These are phyloP conservation scores for Pichia kudriavzevii DNA, from an alignment of 1,139 yeast genomes.

Conservation along the genomic window DNA sequence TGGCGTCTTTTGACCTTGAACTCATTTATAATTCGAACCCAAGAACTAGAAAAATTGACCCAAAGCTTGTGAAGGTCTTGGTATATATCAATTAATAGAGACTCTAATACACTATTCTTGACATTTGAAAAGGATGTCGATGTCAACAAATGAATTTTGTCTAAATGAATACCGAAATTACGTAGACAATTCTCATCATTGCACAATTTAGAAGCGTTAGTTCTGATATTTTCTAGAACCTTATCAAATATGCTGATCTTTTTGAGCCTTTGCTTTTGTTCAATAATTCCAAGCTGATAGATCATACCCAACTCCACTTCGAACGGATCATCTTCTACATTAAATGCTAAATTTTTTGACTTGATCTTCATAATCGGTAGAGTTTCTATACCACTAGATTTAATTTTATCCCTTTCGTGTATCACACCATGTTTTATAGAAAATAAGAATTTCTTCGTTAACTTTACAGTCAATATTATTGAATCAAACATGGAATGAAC, in stretches of 20 bases:
- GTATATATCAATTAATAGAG: constrained; percentile 4
- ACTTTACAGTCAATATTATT: constrained; percentile 45
- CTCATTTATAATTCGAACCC: constrained; percentile 51
- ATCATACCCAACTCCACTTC: constrained; percentile 72
- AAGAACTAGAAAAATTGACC: constrained; percentile 53
- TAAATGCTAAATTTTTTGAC: constrained; percentile 40
- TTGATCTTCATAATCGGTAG: constrained; percentile 49
- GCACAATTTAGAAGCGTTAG: not conserved
- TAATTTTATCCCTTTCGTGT: constrained; percentile 32
- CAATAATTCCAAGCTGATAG: constrained; percentile 67
- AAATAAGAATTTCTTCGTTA: constrained; percentile 45
- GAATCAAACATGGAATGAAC: constrained; percentile 58
- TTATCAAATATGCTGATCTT: constrained; percentile 48
- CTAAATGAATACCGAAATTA: not conserved
- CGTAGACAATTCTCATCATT: not conserved
- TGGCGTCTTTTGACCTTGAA: constrained; percentile 36
- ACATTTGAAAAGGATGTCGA: not conserved
- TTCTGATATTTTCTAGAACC: constrained; percentile 12
- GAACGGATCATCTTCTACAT: constrained; percentile 78
- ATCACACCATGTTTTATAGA: constrained; percentile 37
- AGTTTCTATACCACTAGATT: constrained; percentile 32
- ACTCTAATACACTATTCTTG: not conserved
- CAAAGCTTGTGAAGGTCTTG: constrained; percentile 21
- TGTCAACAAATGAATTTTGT: not conserved
- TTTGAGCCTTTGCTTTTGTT: constrained; percentile 60